Percentiles rank a stretch among this genome's conserved stretches.
Evolutionary conservation across 2,329 filamentous ascomycete genomes (phyloP).

Genomic region (Hypoxylon sp.): DNA sequence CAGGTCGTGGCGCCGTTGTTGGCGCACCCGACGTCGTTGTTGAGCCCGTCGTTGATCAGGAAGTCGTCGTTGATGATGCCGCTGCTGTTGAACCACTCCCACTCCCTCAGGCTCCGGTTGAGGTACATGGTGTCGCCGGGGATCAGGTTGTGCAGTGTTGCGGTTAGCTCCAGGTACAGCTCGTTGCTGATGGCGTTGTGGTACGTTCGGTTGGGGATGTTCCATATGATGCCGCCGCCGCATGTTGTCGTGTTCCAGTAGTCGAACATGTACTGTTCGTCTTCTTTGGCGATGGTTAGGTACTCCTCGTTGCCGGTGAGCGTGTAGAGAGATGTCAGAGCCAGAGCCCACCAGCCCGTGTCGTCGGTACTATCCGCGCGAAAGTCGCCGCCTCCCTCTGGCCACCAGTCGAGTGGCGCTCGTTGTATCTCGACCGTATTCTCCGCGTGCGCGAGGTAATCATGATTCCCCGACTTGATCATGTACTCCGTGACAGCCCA

Average conservation of each 20-base stretch:
- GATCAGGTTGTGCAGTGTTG: slow-evolving; percentile 54
- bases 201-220: slow-evolving; percentile 51
- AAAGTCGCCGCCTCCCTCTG: slow-evolving; percentile 50
- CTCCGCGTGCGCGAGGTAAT: slow-evolving; percentile 45
- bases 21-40: slow-evolving; percentile 41
- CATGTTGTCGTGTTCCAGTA: slow-evolving; percentile 55
- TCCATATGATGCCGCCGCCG: slow-evolving; percentile 55
- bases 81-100: slow-evolving; percentile 53
- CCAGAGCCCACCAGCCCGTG: slow-evolving; percentile 62
- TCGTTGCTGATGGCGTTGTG: slow-evolving; percentile 59
- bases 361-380: slow-evolving; percentile 54
- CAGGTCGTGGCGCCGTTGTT: slow-evolving; percentile 52
- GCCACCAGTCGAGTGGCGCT: slow-evolving; percentile 48
- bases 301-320: slow-evolving; percentile 55
- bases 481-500: slow-evolving; percentile 50
- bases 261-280: slow-evolving; percentile 58
- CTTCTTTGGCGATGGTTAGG: slow-evolving; percentile 54
- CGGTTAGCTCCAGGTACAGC: slow-evolving; percentile 55
- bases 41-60: slow-evolving; percentile 56
- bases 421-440: slow-evolving; percentile 48
- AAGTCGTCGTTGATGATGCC: slow-evolving; percentile 52
- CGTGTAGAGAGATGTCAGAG: slow-evolving; percentile 58
- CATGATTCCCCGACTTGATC: slow-evolving; percentile 41
- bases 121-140: slow-evolving; percentile 48
- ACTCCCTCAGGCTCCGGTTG: slow-evolving; percentile 52